Percentiles rank a stretch among this genome's conserved stretches.
Evolutionary conservation across 1,139 yeast species (phyloP).

Genomic region (Candida sanyaensis): DNA sequence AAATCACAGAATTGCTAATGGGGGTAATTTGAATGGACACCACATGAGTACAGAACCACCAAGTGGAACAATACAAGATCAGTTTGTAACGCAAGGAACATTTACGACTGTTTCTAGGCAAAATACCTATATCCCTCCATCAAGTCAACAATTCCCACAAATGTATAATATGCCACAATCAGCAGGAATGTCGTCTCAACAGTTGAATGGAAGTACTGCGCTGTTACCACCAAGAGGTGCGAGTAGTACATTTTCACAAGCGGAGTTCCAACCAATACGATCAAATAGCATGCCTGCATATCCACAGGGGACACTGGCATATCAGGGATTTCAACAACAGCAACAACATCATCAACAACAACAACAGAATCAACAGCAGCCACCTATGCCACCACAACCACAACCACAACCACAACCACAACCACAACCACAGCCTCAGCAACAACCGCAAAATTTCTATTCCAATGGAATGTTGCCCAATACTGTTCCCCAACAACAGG

Average conservation of each 20-base stretch:
- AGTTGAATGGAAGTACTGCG: constrained; percentile 5
- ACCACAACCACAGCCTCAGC: constrained; percentile 18
- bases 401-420: constrained; percentile 17
- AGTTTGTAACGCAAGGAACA: constrained; percentile 19
- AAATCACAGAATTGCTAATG: background rate
- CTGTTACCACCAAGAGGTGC: constrained; percentile 20
- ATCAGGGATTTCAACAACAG: constrained; percentile 25
- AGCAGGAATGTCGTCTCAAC: constrained; percentile 24
- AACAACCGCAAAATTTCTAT: constrained; percentile 6
- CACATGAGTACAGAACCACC: background rate
- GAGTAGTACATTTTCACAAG: constrained; percentile 21
- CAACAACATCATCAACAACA: constrained; percentile 13
- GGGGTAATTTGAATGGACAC: background rate
- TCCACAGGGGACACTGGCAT: constrained; percentile 30
- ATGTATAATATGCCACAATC: constrained; percentile 11
- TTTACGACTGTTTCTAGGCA: constrained; percentile 18
- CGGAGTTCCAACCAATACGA: constrained; percentile 25
- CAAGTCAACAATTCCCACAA: constrained; percentile 11
- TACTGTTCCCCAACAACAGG: constrained; percentile 1
- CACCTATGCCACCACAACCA: constrained; percentile 13
- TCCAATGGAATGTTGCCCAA: constrained; percentile 4
- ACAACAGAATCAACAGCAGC: constrained; percentile 11
- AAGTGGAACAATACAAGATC: constrained; percentile 4
- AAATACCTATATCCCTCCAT: constrained; percentile 9
- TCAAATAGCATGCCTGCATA: constrained; percentile 8